These are phyloP conservation scores for Volvariella surrecta DNA, from an alignment of 1,284 basidiomycete genomes.

Conservation along the genomic window DNA sequence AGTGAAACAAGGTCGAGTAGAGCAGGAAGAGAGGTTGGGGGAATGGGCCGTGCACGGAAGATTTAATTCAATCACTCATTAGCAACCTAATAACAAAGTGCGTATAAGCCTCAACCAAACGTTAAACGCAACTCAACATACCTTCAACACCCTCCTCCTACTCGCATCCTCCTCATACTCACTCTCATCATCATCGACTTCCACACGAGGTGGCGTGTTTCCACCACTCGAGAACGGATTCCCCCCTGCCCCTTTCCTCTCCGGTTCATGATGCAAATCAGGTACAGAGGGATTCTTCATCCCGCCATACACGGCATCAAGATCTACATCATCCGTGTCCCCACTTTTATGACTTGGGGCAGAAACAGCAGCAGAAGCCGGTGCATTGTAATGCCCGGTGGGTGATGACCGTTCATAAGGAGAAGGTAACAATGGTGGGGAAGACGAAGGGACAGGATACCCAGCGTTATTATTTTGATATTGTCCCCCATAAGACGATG, in stretches of 20 bases:
- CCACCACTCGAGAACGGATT: background rate
- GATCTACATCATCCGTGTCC: constrained; percentile 6
- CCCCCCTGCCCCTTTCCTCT: background rate
- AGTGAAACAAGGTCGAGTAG: too few species aligned
- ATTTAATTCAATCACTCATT: too few species aligned
- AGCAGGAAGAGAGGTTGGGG: too few species aligned
- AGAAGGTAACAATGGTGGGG: too few species aligned
- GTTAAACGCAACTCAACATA: constrained; percentile 11
- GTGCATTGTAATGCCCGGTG: background rate
- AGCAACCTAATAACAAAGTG: too few species aligned
- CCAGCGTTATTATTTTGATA: background rate
- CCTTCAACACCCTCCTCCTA: constrained; percentile 35
- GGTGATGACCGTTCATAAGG: background rate
- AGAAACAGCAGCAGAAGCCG: background rate
- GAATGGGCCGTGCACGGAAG: too few species aligned
- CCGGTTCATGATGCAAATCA: constrained; percentile 6
- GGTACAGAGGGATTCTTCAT: too few species aligned
- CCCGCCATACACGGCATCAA: constrained; percentile 21
- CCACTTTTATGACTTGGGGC: background rate
- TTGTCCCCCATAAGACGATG: constrained; percentile 5
- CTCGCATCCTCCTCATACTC: constrained; percentile 21
- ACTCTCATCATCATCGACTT: constrained; percentile 18
- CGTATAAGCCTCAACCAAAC: too few species aligned
- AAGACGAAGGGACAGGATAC: too few species aligned
- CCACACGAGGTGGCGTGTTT: constrained; percentile 15